Evolutionary conservation across 768 basidiomycete genomes (phyloP), one percentile per base, ranked within the genome.

Genomic region (Trametes punicea): DNA sequence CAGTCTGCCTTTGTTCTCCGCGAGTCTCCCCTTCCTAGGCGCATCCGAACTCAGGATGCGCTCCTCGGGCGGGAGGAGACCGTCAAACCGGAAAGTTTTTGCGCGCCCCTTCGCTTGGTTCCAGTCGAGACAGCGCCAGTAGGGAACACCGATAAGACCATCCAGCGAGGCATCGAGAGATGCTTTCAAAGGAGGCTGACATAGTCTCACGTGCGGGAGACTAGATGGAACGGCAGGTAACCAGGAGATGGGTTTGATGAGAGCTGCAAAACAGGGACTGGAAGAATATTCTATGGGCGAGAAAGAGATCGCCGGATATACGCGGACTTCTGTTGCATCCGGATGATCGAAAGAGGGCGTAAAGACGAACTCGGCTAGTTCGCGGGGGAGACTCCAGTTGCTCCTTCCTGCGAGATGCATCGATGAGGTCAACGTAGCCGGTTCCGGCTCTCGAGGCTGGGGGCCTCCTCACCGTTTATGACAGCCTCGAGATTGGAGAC

Each of bases 291-390:
- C 44, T 8, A 46, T 46, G 27, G 58, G 58, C 27, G 53, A 55
- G 45, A 53, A 58, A 13, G 57, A 48, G 11, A 27, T 55, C 3
- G 58, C 58, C 2, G 58, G 58, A 25, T 51, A 60, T 20, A 60
- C 53, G 48, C 54, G 58, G 18, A 60, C 53, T 36, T 60, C 58
- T 6, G 39, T 51, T n/a, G 53, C 53, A 16, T 46, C 39, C 6
- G 36, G 20, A n/a, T 41, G 3, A 15, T 60, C 58, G 3, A 60
- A 53, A 5, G 58, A 60, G 13, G 58, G 58, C 9, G 53, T 51
- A 20, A 54, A 60, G 8, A 46, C 47, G 48, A 60, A 60, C 29
- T 60, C 42, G 21, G 58, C 58, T n/a, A 60, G 58, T n/a, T 60
- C 58, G 9, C 58, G 58, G 6, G 58, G 58, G 18, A 60, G 30